Base-by-base conservation (phyloP, 176 grass and related monocot genomes). In the Bothriochloa decipiens region DNA sequence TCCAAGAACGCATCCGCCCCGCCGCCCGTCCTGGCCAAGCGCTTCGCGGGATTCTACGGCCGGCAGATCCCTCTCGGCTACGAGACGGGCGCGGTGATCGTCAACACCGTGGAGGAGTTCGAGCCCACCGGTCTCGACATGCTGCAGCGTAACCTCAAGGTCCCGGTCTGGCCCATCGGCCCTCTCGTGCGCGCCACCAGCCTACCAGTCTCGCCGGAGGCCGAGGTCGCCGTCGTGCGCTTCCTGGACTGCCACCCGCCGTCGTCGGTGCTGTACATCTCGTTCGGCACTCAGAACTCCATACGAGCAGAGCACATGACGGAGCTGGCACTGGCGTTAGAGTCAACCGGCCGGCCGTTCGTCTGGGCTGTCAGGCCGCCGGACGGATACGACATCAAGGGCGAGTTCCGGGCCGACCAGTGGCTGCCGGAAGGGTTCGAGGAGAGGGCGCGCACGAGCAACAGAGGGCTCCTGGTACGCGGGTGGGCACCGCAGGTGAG, bases 401-500 rank as follows among this genome's bases (percentile, higher is more conserved):
- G 29, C 3, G 73, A 78, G 29, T 58, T 68, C 82, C 16, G 60
- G 5, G 40, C 69, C 32, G 64, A 50, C 15, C 36, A 65, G 74
- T 86, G 83, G 83, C 64, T 86, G 75, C 83, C 83, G 33, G 47
- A 61, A 23, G 74, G 64, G 36, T 86, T 86, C 83, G 74, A 86
- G 64, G 65, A 68, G 43, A 25, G 49, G 83, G 58, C 60, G 49
- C 43, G 47, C 9, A 9, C 20, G 1, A 17, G 69, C 25, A 42
- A 20, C 32, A 68, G 41, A 7, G 75, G 75, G 0, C 8, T 86
- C 8, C 12, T 86, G 10, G 74, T 64, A 27, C 62, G 47, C 16
- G 83, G 42, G 47, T 87, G 89, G 89, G 85, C 89, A 14, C 85
- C 75, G 25, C 89, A 91, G 55, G 55, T 66, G 43, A 15, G 46